Percentiles rank a stretch among this genome's conserved stretches.
Evolutionary conservation across 1,284 basidiomycete species (phyloP).

Genomic region (Bjerkandera adusta): DNA sequence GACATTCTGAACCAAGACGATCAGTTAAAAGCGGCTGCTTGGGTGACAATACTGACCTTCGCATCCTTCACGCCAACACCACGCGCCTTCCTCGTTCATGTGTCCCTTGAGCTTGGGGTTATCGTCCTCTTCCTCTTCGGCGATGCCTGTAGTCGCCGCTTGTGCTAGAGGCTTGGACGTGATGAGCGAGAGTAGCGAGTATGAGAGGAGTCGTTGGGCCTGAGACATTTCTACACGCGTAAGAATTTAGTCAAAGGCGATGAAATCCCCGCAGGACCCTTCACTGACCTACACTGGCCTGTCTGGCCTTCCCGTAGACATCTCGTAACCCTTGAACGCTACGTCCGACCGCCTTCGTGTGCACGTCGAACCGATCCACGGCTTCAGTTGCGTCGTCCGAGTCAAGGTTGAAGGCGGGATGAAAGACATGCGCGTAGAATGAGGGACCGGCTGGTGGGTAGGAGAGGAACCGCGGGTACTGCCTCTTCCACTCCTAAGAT

Average conservation of each 20-base stretch:
- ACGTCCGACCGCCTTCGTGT: constrained; percentile 61
- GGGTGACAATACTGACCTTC: constrained; percentile 44
- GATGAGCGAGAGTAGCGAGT: constrained; percentile 67
- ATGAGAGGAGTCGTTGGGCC: constrained; percentile 67
- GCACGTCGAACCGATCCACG: constrained; percentile 59
- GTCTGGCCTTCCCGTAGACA: constrained; percentile 59
- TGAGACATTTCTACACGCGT: constrained; percentile 62
- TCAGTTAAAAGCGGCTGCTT: not conserved
- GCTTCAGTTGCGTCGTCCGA: constrained; percentile 59
- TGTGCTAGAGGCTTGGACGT: constrained; percentile 62
- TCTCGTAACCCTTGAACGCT: constrained; percentile 66
- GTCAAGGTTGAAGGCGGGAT: constrained; percentile 84
- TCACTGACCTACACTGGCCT: constrained; percentile 64
- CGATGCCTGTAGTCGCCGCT: constrained; percentile 41
- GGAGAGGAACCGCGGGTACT: constrained; percentile 58
- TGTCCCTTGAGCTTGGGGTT: constrained; percentile 45
- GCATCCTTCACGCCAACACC: constrained; percentile 84
- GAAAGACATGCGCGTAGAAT: constrained; percentile 79
- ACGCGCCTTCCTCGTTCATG: constrained; percentile 72
- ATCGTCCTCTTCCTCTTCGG: constrained; percentile 46
- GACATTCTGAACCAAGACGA: constrained; percentile 49
- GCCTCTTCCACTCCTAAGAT: constrained; percentile 67
- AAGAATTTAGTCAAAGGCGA: constrained; percentile 1
- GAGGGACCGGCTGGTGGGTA: constrained; percentile 61
- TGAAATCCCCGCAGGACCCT: too few relatives aligned